Base-by-base conservation (phyloP, 495 filamentous ascomycete genomes). In the Neurospora hispaniola region DNA sequence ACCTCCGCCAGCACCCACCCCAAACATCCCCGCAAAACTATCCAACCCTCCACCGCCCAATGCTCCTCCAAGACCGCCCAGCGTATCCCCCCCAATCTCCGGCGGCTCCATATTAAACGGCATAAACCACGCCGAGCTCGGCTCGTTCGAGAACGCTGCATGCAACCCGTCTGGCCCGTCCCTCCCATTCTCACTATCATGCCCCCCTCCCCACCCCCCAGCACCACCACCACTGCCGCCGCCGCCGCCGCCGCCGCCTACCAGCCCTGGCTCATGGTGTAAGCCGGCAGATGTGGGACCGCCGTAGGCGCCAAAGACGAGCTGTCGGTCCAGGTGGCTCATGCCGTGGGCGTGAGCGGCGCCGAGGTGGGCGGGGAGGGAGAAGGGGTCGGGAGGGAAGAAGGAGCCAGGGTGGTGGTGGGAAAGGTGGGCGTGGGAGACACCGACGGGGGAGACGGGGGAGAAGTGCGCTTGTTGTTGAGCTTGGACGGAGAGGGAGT, bases 91-190 rank as follows among this genome's bases (percentile, higher is more conserved):
- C 16, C 85, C 86, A 31, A 89, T 79, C 70, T 88, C 86, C 31
- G 89, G 88, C 70, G 92, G 93, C 74, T 94, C 91, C 82, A 95
- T 88, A 77, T 97, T 98, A 83, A 97, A 98, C 3, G 94, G 94
- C 84, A 97, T 89, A 81, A 97, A 97, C 94, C 94, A 98, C 31
- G 94, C 93, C 59, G 86, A 88, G 71, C 90, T 93, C 2, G 91
- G 81, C 74, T 87, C 85, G 42, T 48, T 69, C 14, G 77, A 75
- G 69, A 80, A 80, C 14, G 77, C 77, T 2, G 78, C 76, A 46
- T 78, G 78, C 42, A 80, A 59, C 20, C 54, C 71, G 0, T 71
- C 75, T 7, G 69, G 43, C 0, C 41, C 74, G 27, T 70, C 42
- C 4, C 66, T 46, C 3, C 20, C 41, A 6, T 69, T 70, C 2